phyloP scores from a whole-genome alignment of 805 yeast species.

The Citeromyces matritensis region DNA sequence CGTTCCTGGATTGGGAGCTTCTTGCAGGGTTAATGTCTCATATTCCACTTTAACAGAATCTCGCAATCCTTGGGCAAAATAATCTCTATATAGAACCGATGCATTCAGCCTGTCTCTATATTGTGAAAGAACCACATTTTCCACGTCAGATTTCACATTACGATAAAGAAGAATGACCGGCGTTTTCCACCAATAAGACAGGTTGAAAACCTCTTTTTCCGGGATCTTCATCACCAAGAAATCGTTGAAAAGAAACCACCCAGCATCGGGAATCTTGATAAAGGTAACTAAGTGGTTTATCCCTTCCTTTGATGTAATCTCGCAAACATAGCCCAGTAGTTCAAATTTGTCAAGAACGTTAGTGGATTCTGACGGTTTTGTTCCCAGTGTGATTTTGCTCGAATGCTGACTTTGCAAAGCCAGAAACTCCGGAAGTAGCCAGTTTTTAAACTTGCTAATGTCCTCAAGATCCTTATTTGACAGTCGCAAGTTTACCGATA shows the following conservation, averaged over 20 bases:
- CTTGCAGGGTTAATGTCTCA: slow-evolving; percentile 46
- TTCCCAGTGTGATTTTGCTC: slow-evolving; percentile 6
- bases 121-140: slow-evolving; percentile 11
- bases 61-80: slow-evolving; percentile 54
- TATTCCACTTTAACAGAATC: slow-evolving; percentile 47
- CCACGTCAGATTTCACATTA: slow-evolving; percentile 27
- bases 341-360: slow-evolving; percentile 29
- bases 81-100: slow-evolving; percentile 56
- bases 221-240: slow-evolving; percentile 68
- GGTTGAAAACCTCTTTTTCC: slow-evolving; percentile 64
- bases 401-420: slow-evolving; percentile 17
- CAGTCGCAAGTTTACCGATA: slow-evolving; percentile 46
- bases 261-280: slow-evolving; percentile 24
- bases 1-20: slow-evolving; percentile 63
- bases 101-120: slow-evolving; percentile 42
- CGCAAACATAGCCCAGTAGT: slow-evolving; percentile 56
- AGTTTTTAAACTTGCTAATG: slow-evolving; percentile 31
- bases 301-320: slow-evolving; percentile 40
- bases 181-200: slow-evolving; percentile 67
- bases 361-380: slow-evolving; percentile 9
- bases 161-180: slow-evolving; percentile 65
- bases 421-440: slow-evolving; percentile 53
- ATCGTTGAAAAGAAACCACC: slow-evolving; percentile 84
- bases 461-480: slow-evolving; percentile 36
- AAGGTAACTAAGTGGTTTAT: slow-evolving; percentile 48